Base-by-base conservation (phyloP, 768 basidiomycete species). In the Boletus reticulatus region DNA sequence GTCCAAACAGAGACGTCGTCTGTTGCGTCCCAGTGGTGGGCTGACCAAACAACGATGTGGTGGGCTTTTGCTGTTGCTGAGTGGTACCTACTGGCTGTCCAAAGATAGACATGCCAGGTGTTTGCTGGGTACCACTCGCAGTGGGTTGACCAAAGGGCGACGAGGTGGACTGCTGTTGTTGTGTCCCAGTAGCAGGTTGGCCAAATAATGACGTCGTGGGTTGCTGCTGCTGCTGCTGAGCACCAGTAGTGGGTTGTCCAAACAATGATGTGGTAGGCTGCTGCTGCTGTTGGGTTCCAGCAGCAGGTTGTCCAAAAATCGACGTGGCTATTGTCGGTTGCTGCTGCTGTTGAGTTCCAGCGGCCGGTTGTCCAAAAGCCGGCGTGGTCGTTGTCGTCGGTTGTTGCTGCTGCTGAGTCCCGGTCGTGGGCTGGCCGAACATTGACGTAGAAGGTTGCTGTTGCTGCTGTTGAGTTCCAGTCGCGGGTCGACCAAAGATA, bases 261-360 rank as follows among this genome's bases (percentile, higher is more conserved):
- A 76, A 75, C 8, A 73, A 14, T 0, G 66, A 49, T 8, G 71
- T 59, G 16, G 52, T 19, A 36, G 59, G 46, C 19, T 61, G 34
- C 27, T 29, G 61, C 24, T 67, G 70, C 17, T 70, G 65, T 22
- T 52, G 59, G 12, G 57, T 46, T 1, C 48, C 53, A 27, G 58
- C 48, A 55, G 62, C 56, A 19, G 69, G 56, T 53, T 75, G 73
- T 6, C 77, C 73, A 62, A 80, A 78, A 19, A 76, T 50, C 0
- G 73, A 62, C 1, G 64, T 58, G 4, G 64, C 36, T 5, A 58
- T 48, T 42, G 47, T 3, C 5, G 57, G 58, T 10, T 55, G 57
- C 16, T 62, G 60, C 27, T 72, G 72, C 31, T 70, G 65, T 27
- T 72, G 77, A 42, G 55, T 73, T n/a, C 62, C 63, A 8, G 70